These are phyloP conservation scores for Cubamyces lactineus DNA, from an alignment of 768 basidiomycete genomes.

Conservation along the genomic window DNA sequence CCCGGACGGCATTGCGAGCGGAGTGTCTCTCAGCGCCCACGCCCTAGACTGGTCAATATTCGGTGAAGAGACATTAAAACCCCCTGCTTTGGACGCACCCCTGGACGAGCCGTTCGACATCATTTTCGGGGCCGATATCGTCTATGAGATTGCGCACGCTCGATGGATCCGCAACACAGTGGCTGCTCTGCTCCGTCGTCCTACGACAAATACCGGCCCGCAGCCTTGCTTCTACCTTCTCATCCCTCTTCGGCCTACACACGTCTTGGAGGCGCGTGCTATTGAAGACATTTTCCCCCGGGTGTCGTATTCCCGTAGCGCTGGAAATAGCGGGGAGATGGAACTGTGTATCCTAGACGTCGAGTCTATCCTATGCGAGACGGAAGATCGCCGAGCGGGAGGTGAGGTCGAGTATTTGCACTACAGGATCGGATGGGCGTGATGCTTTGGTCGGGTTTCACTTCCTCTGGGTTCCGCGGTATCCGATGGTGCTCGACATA, in stretches of 20 bases:
- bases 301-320: neutral
- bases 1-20: slow-evolving; percentile 1
- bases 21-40: slow-evolving; percentile 31
- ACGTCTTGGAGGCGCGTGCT: slow-evolving; percentile 57
- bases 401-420: slow-evolving; percentile 68
- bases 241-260: slow-evolving; percentile 74
- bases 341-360: slow-evolving; percentile 54
- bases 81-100: slow-evolving; percentile 12
- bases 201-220: slow-evolving; percentile 21
- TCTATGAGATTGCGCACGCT: slow-evolving; percentile 55
- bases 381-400: slow-evolving; percentile 30
- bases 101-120: slow-evolving; percentile 48
- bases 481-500: neutral
- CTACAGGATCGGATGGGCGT: slow-evolving; percentile 71
- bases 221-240: slow-evolving; percentile 64
- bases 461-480: no score
- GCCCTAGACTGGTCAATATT: slow-evolving; percentile 46
- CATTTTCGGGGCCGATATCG: slow-evolving; percentile 55
- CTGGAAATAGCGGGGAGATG: neutral
- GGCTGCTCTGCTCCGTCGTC: slow-evolving; percentile 39
- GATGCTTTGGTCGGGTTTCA: neutral
- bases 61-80: neutral
- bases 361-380: slow-evolving; percentile 60
- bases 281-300: slow-evolving; percentile 59
- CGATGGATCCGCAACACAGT: slow-evolving; percentile 51